Conservation (phyloP, 768 basidiomycete genomes). For the Terana coerulea region DNA sequence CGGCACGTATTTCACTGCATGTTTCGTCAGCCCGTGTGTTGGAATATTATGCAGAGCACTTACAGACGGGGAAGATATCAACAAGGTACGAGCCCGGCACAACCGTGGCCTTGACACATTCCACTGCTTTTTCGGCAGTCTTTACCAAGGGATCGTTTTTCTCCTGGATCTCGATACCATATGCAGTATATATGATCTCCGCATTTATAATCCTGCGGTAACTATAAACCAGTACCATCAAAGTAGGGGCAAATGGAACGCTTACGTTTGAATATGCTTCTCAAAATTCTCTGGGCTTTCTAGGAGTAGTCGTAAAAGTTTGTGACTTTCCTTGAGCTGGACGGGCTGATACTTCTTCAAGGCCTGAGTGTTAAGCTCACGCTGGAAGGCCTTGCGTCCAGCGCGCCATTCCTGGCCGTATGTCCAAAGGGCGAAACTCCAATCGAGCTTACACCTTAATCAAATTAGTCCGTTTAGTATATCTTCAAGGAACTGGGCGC, state of each 20-base stretch:
- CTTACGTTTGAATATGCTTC: constrained; percentile 13
- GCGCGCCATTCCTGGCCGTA: constrained; percentile 3
- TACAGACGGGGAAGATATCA: constrained; percentile 8
- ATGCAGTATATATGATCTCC: constrained; percentile 9
- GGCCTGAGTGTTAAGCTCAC: not conserved
- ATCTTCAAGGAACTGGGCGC: not conserved
- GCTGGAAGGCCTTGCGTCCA: constrained; percentile 7
- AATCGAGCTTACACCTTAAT: not conserved
- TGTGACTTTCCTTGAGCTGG: not conserved
- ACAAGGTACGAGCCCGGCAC: constrained; percentile 12
- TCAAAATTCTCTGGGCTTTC: not conserved
- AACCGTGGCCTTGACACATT: not conserved
- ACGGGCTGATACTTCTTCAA: not conserved
- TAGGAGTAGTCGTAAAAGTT: not conserved
- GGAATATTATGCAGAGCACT: not conserved
- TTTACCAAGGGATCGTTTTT: constrained; percentile 11
- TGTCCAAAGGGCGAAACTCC: not conserved
- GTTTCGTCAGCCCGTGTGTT: too few species aligned
- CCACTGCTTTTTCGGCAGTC: constrained; percentile 9
- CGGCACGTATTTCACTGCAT: constrained; percentile 34
- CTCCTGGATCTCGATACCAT: constrained; percentile 19
- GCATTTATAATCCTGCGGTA: constrained; percentile 30
- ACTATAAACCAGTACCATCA: not conserved
- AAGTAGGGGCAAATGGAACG: too few species aligned
- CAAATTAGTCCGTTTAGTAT: too few species aligned